Evolutionary conservation across 2,329 filamentous ascomycete species (phyloP).

Genomic region (Penicillium sp.): DNA sequence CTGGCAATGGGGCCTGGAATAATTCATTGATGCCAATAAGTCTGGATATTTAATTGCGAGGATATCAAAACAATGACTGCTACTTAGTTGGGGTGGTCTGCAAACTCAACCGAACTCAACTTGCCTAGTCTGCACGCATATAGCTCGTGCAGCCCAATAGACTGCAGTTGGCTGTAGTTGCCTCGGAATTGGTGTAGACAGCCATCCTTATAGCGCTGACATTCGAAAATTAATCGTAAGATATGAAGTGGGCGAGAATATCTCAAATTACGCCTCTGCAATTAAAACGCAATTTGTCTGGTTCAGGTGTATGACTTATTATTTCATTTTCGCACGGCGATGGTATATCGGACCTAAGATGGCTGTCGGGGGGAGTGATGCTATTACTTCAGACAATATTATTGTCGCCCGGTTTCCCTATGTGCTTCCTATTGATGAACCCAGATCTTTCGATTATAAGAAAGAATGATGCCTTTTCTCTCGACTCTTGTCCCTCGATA

Average conservation of each 20-base stretch:
- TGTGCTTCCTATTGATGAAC: background rate
- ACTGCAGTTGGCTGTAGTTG: background rate
- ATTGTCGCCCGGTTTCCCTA: too few relatives aligned
- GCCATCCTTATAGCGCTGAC: background rate
- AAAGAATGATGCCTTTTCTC: background rate
- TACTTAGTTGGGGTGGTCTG: background rate
- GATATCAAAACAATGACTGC: background rate
- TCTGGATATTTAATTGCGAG: background rate
- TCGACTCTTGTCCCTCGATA: background rate
- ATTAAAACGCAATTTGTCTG: constrained; percentile 45
- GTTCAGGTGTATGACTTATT: constrained; percentile 56
- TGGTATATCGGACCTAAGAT: constrained; percentile 62
- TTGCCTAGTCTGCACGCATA: background rate
- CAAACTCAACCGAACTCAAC: background rate
- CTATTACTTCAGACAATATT: background rate
- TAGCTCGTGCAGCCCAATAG: background rate
- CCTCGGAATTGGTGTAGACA: background rate
- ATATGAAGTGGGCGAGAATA: background rate
- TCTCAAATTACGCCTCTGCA: background rate
- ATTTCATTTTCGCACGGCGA: constrained; percentile 55
- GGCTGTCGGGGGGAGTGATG: constrained; percentile 43
- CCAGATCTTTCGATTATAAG: background rate
- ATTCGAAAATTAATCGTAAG: background rate
- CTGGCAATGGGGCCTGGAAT: background rate
- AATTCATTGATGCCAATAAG: background rate